Evolutionary conservation across 2,329 filamentous ascomycete species (phyloP), one percentile per base, ranked within the genome.

Genomic region (Cladosporium austrohemisphaericum): DNA sequence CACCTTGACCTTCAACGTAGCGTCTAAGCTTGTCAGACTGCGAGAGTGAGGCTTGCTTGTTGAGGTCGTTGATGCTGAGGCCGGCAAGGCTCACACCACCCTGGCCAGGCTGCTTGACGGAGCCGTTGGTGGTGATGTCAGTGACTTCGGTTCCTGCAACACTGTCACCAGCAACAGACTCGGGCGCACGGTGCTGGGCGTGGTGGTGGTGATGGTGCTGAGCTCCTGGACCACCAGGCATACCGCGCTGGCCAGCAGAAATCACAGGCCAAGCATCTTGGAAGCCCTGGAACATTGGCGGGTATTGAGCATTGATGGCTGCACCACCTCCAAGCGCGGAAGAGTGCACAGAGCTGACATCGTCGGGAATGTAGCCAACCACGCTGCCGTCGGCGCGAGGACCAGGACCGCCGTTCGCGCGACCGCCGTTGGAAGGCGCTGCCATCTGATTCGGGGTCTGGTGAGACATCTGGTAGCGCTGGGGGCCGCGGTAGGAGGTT

Each of bases 311-410:
- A 19, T 89, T 88, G 14, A 62, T 53, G 11, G 57, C 55, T 23
- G 94, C 76, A n/a, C 85, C 86, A 29, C 90, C 90, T 48, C 90
- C 90, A 44, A 97, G 81, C 1, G 90, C 85, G 36, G 90, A 95
- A 29, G 92, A 96, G 68, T 97, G 92, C 37, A 98, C 86, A 2
- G 91, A 96, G 7, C 92, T 97, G 32, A 95, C 90, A 67, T 98
- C 93, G 62, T 98, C 93, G 2, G 92, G 89, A 53, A 98, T 95
- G 67, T 95, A 97, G 13, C 92, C 93, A 60, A 96, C 78, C 65
- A 96, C 87, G 3, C 92, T 97, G 35, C 88, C 87, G 62, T 96
- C 92, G 38, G 71, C 70, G 29, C 68, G 67, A 31, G 63, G 55
- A 19, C 48, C 33, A 29, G 63, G 63, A 33, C 66, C 65, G 46